These are phyloP conservation scores for Ogataea trehalophila DNA, from an alignment of 805 yeast species.

Conservation along the genomic window DNA sequence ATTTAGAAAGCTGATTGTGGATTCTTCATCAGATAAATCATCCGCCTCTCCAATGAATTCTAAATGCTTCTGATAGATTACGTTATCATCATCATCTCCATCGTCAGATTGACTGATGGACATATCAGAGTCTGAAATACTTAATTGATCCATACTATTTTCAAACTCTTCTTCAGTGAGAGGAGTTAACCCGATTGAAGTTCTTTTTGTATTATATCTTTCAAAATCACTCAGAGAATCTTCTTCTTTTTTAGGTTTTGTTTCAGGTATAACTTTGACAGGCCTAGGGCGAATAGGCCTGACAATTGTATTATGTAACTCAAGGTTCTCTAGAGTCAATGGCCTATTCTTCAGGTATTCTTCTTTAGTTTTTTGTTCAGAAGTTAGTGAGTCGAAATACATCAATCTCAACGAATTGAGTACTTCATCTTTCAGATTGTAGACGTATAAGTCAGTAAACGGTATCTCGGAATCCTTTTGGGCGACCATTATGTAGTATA, in stretches of 20 bases:
- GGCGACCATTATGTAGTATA: no score
- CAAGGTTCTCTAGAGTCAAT: neutral
- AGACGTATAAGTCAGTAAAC: conserved; percentile 42
- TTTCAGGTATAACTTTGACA: neutral
- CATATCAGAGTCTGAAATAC: conserved; percentile 57
- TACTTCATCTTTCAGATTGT: conserved; percentile 37
- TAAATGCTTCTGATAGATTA: neutral
- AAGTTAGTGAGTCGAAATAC: conserved; percentile 49
- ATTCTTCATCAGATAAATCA: conserved; percentile 25
- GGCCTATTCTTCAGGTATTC: conserved; percentile 15
- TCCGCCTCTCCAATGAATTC: neutral
- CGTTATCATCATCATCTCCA: neutral
- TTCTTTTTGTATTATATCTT: conserved; percentile 50
- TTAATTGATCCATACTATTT: conserved; percentile 42
- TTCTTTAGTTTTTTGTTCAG: conserved; percentile 24
- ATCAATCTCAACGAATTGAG: conserved; percentile 45
- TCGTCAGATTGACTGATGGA: conserved; percentile 2
- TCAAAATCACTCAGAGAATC: conserved; percentile 13
- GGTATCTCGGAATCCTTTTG: conserved; percentile 6
- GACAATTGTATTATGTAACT: conserved; percentile 3
- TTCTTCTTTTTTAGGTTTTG: neutral
- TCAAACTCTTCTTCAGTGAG: conserved; percentile 58
- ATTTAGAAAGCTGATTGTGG: conserved; percentile 48
- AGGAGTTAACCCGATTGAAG: conserved; percentile 38
- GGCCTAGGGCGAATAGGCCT: conserved; percentile 5